Conservation (phyloP, 2,329 filamentous ascomycete species). For the Aspergillus fumigatiaffinis region DNA sequence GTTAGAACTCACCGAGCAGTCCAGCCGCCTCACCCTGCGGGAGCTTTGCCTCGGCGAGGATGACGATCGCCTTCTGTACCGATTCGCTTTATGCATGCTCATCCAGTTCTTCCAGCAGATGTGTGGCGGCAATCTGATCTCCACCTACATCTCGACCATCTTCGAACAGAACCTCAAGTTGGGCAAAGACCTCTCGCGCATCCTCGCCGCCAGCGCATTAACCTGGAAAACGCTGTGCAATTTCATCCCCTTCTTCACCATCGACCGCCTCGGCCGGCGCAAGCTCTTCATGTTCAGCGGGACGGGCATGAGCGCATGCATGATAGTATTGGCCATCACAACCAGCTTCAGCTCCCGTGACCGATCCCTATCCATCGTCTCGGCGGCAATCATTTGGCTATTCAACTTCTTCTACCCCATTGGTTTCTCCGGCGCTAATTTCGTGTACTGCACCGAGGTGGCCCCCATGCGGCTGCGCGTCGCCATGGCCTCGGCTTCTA, state of each 20-base stretch:
- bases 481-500: conserved; percentile 12
- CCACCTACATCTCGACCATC: conserved; percentile 36
- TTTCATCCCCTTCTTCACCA: conserved; percentile 13
- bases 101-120: conserved; percentile 48
- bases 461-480: conserved; percentile 16
- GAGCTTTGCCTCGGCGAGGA: conserved; percentile 38
- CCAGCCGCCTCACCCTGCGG: conserved; percentile 38
- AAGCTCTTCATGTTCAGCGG: conserved; percentile 16
- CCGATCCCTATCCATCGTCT: conserved; percentile 6
- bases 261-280: conserved; percentile 16
- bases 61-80: conserved; percentile 47
- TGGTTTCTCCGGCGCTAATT: conserved; percentile 17
- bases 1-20: conserved; percentile 36
- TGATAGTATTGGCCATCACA: conserved; percentile 14
- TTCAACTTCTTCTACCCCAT: conserved; percentile 19
- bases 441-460: conserved; percentile 18
- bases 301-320: conserved; percentile 14
- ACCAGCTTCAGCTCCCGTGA: conserved; percentile 6
- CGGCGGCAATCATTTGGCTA: conserved; percentile 15
- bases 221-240: conserved; percentile 15
- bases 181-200: conserved; percentile 3
- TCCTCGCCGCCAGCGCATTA: conserved; percentile 12
- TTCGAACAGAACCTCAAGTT: conserved; percentile 13
- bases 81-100: conserved; percentile 45
- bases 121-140: conserved; percentile 30